Evolutionary conservation across 1,139 yeast species (phyloP), one percentile per base, ranked within the genome.

Genomic region (Debaryomyces psychrophilus): DNA sequence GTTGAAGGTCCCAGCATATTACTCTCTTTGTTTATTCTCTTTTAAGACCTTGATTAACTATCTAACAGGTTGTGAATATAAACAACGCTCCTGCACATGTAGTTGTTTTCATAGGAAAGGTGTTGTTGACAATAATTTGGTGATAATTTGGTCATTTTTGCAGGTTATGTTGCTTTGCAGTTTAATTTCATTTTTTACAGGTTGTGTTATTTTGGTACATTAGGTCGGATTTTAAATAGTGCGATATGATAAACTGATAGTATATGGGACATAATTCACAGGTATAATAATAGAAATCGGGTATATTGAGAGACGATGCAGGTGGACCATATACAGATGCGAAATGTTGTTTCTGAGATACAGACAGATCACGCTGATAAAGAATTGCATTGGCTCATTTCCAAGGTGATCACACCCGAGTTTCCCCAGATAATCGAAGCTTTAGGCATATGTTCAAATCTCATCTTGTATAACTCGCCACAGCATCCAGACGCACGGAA

Each of bases 301-400:
- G 37, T 11, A n/a, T 33, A 33, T 11, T n/a, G 37, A n/a, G 9
- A 11, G 18, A 35, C 17, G 20, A 35, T 35, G 36, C 36, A 18
- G 20, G 23, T 33, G 1, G 36, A 33, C 25, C n/a, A 12, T 11
- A 14, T 5, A 9, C 35, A 12, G n/a, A 43, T 43, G 45, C 43
- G 31, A 18, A 14, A n/a, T 14, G 31, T 37, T 27, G 34, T 48
- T 8, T 15, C 27, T n/a, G 41, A 39, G 14, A 45, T 65, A 23
- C 74, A 69, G 49, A 25, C 38, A 1, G 50, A 44, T 1, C 56
- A 56, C 17, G 62, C 66, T n/a, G 69, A 68, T 44, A 52, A 52
- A 11, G 79, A 75, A 52, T 64, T 73, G 26, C 77, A 73, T 47
- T 75, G 79, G 80, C 64, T 69, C 35, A 61, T 67, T 12, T 50